Conservation (phyloP, 2,329 filamentous ascomycete species). For the Talaromyces marneffei region DNA sequence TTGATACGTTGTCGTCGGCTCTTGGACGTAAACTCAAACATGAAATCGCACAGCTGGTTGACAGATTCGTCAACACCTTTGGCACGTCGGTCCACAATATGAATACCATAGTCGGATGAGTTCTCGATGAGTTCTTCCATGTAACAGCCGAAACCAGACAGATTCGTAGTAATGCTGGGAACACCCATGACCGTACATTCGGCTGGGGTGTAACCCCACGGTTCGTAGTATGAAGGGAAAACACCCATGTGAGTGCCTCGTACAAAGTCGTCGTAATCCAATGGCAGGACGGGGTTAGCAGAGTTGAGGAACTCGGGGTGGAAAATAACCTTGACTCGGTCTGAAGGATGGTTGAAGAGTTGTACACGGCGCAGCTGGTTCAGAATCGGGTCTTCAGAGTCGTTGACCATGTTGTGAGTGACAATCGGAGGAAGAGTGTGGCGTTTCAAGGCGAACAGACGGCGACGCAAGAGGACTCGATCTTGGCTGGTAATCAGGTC, state of each 20-base stretch:
- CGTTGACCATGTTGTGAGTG: conserved; percentile 98
- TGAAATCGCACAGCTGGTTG: conserved; percentile 84
- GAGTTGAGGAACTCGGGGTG: conserved; percentile 97
- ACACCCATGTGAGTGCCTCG: conserved; percentile 92
- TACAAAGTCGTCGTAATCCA: conserved; percentile 98
- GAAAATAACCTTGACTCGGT: conserved; percentile 96
- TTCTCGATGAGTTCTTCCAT: conserved; percentile 99
- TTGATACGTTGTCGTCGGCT: conserved; percentile 96
- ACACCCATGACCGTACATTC: conserved; percentile 99
- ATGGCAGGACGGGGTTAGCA: conserved; percentile 84
- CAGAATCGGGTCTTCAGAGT: conserved; percentile 84
- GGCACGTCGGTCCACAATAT: conserved; percentile 91
- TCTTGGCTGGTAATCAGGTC: conserved; percentile 89
- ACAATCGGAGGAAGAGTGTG: conserved; percentile 87
- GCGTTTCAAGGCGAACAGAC: conserved; percentile 95
- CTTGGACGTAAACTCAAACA: conserved; percentile 93
- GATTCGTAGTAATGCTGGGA: conserved; percentile 93
- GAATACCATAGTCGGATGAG: conserved; percentile 95
- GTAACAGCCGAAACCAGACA: conserved; percentile 97
- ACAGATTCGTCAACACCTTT: conserved; percentile 97
- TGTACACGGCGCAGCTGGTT: conserved; percentile 95
- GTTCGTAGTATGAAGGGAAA: conserved; percentile 97
- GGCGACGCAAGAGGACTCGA: conserved; percentile 81
- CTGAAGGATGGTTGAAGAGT: conserved; percentile 90
- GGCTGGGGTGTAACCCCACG: conserved; percentile 97